phyloP scores from a whole-genome alignment of 129 eudicot genomes.

The Arctium minus region DNA sequence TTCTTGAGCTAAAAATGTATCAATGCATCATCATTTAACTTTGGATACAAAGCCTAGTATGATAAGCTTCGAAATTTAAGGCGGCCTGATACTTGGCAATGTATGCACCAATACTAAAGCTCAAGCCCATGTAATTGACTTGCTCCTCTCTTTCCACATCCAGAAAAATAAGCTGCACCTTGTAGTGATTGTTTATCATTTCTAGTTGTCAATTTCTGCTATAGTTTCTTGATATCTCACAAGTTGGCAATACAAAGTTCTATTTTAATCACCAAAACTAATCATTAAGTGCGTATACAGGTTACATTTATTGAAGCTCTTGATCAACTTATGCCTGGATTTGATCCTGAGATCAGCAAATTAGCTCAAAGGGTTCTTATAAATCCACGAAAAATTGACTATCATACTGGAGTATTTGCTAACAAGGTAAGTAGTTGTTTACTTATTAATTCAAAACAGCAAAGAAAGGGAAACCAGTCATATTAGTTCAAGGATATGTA shows the following conservation, averaged over 20 bases:
- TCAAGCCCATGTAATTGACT: not conserved
- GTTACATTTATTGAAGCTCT: conserved; percentile 95
- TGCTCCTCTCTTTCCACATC: not conserved
- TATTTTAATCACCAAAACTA: not conserved
- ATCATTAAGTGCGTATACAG: conserved; percentile 32
- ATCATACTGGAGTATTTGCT: conserved; percentile 93
- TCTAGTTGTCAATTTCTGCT: not conserved
- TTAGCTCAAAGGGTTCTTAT: conserved; percentile 85
- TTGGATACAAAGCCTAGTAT: not conserved
- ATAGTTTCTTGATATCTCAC: not conserved
- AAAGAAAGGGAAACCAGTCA: not conserved
- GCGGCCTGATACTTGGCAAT: not conserved
- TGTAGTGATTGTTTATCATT: not conserved
- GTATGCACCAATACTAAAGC: not conserved
- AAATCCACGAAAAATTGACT: conserved; percentile 91
- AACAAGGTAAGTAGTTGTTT: conserved; percentile 52
- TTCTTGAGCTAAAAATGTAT: too few species aligned
- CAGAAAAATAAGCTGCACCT: not conserved
- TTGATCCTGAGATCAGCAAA: conserved; percentile 94
- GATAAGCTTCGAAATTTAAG: not conserved
- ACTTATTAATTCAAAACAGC: not conserved
- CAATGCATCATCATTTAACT: too few species aligned
- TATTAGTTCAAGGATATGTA: not conserved
- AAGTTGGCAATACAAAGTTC: not conserved
- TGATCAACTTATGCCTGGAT: conserved; percentile 98